Evolutionary conservation across 768 basidiomycete species (phyloP).

Genomic region (Phlebiopsis flavidoalba): DNA sequence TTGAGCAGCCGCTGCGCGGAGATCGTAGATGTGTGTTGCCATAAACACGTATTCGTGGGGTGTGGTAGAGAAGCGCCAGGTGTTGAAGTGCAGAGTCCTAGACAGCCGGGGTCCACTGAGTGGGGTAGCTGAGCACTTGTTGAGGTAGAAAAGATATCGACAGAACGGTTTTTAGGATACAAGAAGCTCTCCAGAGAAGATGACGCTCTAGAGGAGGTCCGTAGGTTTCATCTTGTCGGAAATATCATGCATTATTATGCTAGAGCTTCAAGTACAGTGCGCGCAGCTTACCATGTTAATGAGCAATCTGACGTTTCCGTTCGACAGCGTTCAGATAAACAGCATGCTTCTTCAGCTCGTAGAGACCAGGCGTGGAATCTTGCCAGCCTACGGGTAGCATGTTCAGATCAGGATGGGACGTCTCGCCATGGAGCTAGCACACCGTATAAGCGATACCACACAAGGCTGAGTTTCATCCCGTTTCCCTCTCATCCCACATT

Average conservation of each 20-base stretch:
- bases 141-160: too few species aligned
- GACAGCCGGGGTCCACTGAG: conserved; percentile 43
- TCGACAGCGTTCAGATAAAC: conserved; percentile 55
- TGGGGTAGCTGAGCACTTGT: too few species aligned
- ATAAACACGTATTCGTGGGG: conserved; percentile 57
- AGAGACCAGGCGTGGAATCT: conserved; percentile 45
- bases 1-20: conserved; percentile 43
- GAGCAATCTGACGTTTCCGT: conserved; percentile 58
- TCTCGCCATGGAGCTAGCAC: conserved; percentile 6
- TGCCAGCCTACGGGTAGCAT: conserved; percentile 42
- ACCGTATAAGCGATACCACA: conserved; percentile 63
- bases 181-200: conserved; percentile 59
- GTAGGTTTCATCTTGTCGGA: conserved; percentile 67
- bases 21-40: conserved; percentile 52
- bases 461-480: conserved; percentile 40
- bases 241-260: too few species aligned
- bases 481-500: conserved; percentile 37
- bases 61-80: conserved; percentile 36
- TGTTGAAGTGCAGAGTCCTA: conserved; percentile 47
- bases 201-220: conserved; percentile 56
- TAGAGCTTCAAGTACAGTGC: too few species aligned
- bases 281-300: conserved; percentile 48
- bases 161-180: conserved; percentile 60
- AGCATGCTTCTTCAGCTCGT: conserved; percentile 42
- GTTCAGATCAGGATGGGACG: background rate